Conservation (phyloP, 108 stramenopile species). For the Cyclotella choctawhatcheeana region DNA sequence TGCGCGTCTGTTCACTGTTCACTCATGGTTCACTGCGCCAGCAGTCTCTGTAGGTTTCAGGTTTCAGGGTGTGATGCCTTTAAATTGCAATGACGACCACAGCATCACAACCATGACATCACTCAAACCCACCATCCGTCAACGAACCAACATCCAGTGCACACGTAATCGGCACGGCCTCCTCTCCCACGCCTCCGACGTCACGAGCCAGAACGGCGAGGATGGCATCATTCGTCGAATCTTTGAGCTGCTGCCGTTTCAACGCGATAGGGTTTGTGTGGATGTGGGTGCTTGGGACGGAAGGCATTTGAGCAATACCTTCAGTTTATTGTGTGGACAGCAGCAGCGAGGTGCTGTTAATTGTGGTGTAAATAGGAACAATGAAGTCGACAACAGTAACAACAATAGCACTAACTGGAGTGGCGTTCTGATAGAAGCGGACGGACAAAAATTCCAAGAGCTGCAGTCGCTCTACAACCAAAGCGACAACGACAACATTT, state of each 20-base stretch:
- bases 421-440: conserved; percentile 83
- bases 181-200: conserved; percentile 60
- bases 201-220: conserved; percentile 80
- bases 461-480: conserved; percentile 58
- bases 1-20: too few species aligned
- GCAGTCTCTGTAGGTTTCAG: too few species aligned
- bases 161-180: conserved; percentile 63
- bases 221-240: conserved; percentile 76
- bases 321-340: conserved; percentile 54
- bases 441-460: conserved; percentile 55
- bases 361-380: background rate
- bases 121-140: conserved; percentile 4
- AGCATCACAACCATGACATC: background rate
- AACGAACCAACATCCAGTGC: conserved; percentile 1
- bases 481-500: conserved; percentile 46
- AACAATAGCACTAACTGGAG: conserved; percentile 64
- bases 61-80: too few species aligned
- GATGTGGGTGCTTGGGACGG: conserved; percentile 93
- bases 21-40: too few species aligned
- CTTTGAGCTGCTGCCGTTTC: conserved; percentile 54
- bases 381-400: too few species aligned
- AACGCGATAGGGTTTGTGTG: conserved; percentile 59
- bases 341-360: background rate
- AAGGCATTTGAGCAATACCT: conserved; percentile 77
- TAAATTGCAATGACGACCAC: too few species aligned